Conservation (phyloP, 2,329 filamentous ascomycete species). For the Polychaeton citri region DNA sequence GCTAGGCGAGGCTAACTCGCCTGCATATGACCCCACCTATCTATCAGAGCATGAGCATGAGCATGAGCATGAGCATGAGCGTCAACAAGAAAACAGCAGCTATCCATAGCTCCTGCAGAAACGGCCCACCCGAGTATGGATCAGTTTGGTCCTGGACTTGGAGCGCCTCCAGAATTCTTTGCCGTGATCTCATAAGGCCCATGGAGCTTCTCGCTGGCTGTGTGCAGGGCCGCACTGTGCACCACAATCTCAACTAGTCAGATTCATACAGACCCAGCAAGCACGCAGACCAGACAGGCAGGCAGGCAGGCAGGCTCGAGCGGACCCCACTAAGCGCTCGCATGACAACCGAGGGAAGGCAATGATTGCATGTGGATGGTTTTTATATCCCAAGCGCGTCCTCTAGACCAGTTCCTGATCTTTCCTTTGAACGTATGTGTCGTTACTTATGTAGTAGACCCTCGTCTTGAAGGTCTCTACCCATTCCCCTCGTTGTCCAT, state of each 20-base stretch:
- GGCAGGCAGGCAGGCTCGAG: no score
- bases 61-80: neutral
- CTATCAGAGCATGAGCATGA: no score
- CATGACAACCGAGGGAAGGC: constrained; percentile 15
- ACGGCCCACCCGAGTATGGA: neutral
- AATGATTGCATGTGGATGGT: constrained; percentile 5
- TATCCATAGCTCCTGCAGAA: neutral
- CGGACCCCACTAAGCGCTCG: constrained; percentile 18
- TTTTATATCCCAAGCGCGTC: constrained; percentile 21
- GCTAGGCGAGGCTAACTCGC: neutral
- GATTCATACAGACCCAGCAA: no score
- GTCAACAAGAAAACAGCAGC: neutral
- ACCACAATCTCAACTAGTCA: neutral
- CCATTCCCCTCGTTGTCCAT: constrained; percentile 18
- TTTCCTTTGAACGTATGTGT: no score
- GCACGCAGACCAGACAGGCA: constrained; percentile 9
- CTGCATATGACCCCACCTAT: neutral
- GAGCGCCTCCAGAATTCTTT: constrained; percentile 13
- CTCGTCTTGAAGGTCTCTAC: constrained; percentile 10
- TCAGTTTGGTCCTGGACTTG: constrained; percentile 4
- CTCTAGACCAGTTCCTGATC: no score
- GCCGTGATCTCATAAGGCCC: constrained; percentile 16
- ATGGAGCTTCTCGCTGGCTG: constrained; percentile 10
- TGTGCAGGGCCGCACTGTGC: neutral
- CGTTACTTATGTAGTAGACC: constrained; percentile 11